Conservation (phyloP, 1,284 basidiomycete genomes). For the Leccinum fallax region DNA sequence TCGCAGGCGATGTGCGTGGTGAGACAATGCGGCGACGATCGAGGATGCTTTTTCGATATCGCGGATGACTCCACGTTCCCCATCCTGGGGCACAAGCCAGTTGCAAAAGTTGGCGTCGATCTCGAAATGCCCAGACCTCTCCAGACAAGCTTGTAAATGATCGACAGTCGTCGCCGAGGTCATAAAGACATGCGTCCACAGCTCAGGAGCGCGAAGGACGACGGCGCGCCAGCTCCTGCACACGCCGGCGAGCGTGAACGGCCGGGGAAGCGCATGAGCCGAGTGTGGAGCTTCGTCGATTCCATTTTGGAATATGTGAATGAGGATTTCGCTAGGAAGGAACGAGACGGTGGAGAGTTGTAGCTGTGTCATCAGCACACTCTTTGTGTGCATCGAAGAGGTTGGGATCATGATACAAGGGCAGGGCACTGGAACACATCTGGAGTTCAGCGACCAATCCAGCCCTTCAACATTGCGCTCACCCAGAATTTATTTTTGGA, state of each 20-base stretch:
- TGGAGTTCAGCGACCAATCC: not conserved
- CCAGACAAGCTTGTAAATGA: constrained; percentile 7
- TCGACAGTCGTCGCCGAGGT: constrained; percentile 15
- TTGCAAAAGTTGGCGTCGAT: constrained; percentile 16
- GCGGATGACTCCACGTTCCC: not conserved
- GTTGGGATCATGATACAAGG: not conserved
- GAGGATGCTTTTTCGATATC: not conserved
- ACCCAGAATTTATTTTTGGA: not conserved
- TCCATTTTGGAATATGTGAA: constrained; percentile 17
- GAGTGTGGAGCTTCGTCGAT: constrained; percentile 5
- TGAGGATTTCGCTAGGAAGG: constrained; percentile 23
- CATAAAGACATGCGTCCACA: constrained; percentile 24
- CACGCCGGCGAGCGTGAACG: constrained; percentile 12
- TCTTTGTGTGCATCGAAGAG: not conserved
- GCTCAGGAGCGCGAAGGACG: constrained; percentile 7
- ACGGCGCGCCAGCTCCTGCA: constrained; percentile 19
- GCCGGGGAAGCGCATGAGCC: constrained; percentile 3
- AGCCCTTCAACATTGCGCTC: not conserved
- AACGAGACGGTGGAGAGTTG: constrained; percentile 19
- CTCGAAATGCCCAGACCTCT: constrained; percentile 13
- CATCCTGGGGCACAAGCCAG: constrained; percentile 8
- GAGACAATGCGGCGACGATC: constrained; percentile 3
- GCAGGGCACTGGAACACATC: not conserved
- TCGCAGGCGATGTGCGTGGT: constrained; percentile 12
- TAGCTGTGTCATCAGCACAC: not conserved